Evolutionary conservation across 441 rosid species (phyloP), one percentile per base, ranked within the genome.

Genomic region (Breynia disticha): DNA sequence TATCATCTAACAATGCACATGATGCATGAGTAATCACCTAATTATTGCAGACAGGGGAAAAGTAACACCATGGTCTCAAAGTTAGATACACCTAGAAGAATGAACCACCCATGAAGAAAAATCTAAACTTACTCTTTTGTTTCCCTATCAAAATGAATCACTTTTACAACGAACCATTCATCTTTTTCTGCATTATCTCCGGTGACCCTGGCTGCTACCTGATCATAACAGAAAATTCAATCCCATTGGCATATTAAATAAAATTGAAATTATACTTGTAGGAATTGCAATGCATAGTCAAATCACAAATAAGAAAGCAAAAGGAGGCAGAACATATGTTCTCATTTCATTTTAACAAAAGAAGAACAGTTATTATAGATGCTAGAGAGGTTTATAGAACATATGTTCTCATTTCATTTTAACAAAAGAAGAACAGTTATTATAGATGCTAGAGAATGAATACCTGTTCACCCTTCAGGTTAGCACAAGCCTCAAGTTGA

Each of bases 121-220:
- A 62, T 44, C 44, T 18, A 39, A 52, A 64, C 96, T 82, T 77
- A 93, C 98, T 84, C 97, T 77, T 74, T 84, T n/a, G 86, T 81
- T 64, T 93, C 95, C 60, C 83, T 77, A 43, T 93, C 95, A 64
- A 93, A 88, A 60, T 84, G 87, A 43, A 80, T 86, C 22, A 93
- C 97, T 80, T 93, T 93, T n/a, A 84, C 95, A 46, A 93, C 79
- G 65, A 79, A 73, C 98, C 98, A 93, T 68, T 86, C 95, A 20
- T 88, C 95, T 67, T 84, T 86, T 42, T 88, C 97, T 37, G 81
- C 96, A 65, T 82, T 75, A 56, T 78, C 96, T 8, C 74, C 67
- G 15, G 83, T 79, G 53, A 93, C 90, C 76, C 88, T 78, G 37
- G 98, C 98, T 20, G 98, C 98, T 21, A 93, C 98, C 98, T 93